Evolutionary conservation across 2,329 filamentous ascomycete species (phyloP), one percentile per base, ranked within the genome.

Genomic region (Pseudogymnoascus sp.): DNA sequence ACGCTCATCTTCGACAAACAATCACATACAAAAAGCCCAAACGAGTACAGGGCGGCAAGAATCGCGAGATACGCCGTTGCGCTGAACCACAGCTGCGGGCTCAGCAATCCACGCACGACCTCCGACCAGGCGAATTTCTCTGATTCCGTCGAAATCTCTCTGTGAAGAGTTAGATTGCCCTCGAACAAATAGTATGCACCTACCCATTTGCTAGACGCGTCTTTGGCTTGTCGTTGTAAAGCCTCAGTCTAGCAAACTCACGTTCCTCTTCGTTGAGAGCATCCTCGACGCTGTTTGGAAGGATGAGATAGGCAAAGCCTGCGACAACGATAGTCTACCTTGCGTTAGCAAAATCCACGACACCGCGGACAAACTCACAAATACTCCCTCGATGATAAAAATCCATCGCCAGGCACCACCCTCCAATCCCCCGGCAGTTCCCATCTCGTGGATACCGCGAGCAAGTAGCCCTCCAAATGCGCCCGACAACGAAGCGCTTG

Each of bases 401-500:
- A 73, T 72, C 74, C 80, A 83, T 60, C 77, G 74, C 78, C 78
- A 82, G 8, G 77, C 75, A 1, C 69, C 69, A 11, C 39, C 41
- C 14, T 4, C 2, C 2, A 78, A 68, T 0, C 74, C 74, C 0
- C 84, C 82, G 3, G 75, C 71, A 0, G 77, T 77, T 0, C 79
- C 83, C 62, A 88, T 86, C n/a, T 81, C 78, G 0, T 81, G 80
- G 5, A 88, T 74, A 0, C 84, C 85, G 8, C 83, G 77, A 6
- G 85, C 85, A 6, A 87, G 75, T 0, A 88, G 76, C 5, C 82
- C 78, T 0, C 76, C 78, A 64, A 81, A 80, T 6, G 77, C 78
- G 28, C 84, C 84, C 0, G 83, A 86, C 4, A 88, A 72, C 1
- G 84, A 86, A 0, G 85, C 84, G 1, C 85, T 84, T 0, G 84